Conservation (phyloP, 1,284 basidiomycete genomes). For the Leccinum fallax region DNA sequence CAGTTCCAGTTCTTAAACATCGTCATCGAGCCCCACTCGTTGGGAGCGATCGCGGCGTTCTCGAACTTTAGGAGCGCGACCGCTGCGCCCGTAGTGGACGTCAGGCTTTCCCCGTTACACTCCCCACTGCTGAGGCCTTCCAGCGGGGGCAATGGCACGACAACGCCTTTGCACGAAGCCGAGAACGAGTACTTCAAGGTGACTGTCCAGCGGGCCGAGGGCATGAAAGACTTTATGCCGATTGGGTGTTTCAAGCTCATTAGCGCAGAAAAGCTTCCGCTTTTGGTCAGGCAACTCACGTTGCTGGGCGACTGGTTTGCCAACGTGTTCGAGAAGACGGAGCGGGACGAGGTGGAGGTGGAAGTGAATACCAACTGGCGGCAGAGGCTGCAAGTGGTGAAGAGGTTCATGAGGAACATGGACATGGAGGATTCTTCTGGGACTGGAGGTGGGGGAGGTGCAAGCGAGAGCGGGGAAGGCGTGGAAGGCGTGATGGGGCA, state of each 20-base stretch:
- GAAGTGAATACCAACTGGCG: conserved; percentile 94
- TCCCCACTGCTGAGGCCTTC: conserved; percentile 23
- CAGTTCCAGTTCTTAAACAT: conserved; percentile 99
- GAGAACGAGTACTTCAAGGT: conserved; percentile 94
- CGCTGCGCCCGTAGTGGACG: conserved; percentile 11
- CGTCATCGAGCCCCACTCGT: conserved; percentile 92
- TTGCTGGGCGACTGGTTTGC: conserved; percentile 88
- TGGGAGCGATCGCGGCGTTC: conserved; percentile 79
- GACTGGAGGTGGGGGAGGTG: neutral
- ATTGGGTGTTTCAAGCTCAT: conserved; percentile 93
- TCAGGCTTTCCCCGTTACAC: conserved; percentile 23
- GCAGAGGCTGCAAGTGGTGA: conserved; percentile 76
- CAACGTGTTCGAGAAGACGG: conserved; percentile 77
- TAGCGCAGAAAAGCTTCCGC: conserved; percentile 80
- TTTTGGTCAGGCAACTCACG: conserved; percentile 84
- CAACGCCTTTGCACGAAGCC: conserved; percentile 43
- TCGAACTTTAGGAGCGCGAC: conserved; percentile 49
- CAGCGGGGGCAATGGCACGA: conserved; percentile 6
- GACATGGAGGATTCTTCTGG: conserved; percentile 20
- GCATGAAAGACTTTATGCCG: conserved; percentile 91
- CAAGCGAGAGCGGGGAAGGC: conserved; percentile 15
- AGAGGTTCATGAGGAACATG: conserved; percentile 51
- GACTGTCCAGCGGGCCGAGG: conserved; percentile 79
- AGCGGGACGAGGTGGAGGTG: conserved; percentile 62
- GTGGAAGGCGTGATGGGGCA: conserved; percentile 47